phyloP scores from a whole-genome alignment of 345 rosid species.

The Physaria fendleri region DNA sequence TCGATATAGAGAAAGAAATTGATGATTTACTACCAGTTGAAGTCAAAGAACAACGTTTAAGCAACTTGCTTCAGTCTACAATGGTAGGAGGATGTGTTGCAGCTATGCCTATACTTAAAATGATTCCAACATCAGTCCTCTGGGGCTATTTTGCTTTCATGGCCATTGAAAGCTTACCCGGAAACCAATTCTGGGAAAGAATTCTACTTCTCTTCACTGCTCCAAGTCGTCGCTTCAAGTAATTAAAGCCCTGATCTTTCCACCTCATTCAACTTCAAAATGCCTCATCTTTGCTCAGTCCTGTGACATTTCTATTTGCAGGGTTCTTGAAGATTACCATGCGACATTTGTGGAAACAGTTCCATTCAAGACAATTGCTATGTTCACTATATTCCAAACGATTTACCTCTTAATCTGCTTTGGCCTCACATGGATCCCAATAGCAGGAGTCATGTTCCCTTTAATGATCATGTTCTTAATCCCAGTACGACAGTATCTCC shows the following conservation, averaged over 20 bases:
- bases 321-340: slow-evolving; percentile 79
- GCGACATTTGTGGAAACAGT: slow-evolving; percentile 89
- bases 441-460: slow-evolving; percentile 94
- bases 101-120: slow-evolving; percentile 92
- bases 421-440: slow-evolving; percentile 92
- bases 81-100: slow-evolving; percentile 89
- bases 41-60: slow-evolving; percentile 95
- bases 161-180: slow-evolving; percentile 98
- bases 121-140: slow-evolving; percentile 92
- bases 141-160: slow-evolving; percentile 99
- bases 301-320: slow-evolving; percentile 22
- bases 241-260: slow-evolving; percentile 8
- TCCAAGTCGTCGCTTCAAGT: slow-evolving; percentile 95
- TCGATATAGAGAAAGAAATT: slow-evolving; percentile 81
- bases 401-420: slow-evolving; percentile 68
- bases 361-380: slow-evolving; percentile 78
- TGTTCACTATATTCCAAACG: slow-evolving; percentile 79
- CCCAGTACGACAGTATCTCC: slow-evolving; percentile 78
- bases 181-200: slow-evolving; percentile 98
- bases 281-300: background rate
- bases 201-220: slow-evolving; percentile 83
- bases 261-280: slow-evolving; percentile 22
- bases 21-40: slow-evolving; percentile 85
- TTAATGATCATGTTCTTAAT: slow-evolving; percentile 91
- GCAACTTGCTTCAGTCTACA: slow-evolving; percentile 82